Evolutionary conservation across 2,329 filamentous ascomycete genomes (phyloP).

Genomic region (Colletotrichum siamense): DNA sequence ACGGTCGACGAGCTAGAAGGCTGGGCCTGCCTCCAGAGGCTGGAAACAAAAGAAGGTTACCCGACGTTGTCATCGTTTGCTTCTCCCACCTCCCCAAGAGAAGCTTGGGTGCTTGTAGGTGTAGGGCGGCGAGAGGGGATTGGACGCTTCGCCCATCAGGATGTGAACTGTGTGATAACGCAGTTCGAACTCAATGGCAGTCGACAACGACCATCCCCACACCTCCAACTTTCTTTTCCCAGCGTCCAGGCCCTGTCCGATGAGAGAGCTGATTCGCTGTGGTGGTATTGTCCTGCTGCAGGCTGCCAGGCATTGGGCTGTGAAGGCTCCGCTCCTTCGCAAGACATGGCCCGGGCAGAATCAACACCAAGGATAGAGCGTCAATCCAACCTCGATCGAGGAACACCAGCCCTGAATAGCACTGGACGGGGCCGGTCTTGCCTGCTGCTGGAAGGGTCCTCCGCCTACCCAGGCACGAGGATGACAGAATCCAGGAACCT

Average conservation of each 20-base stretch:
- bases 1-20: neutral
- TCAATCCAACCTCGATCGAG: constrained; percentile 2
- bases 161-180: neutral
- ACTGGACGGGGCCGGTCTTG: neutral
- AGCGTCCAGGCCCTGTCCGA: neutral
- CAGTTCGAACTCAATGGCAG: constrained; percentile 6
- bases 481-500: neutral
- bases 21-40: neutral
- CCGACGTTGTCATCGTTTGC: constrained; percentile 2
- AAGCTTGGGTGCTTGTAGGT: constrained; percentile 5
- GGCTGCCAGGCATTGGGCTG: neutral
- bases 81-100: neutral
- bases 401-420: neutral
- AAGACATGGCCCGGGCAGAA: neutral
- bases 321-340: neutral
- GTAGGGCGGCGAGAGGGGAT: constrained; percentile 14
- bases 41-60: constrained; percentile 19
- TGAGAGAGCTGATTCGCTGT: neutral
- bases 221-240: neutral
- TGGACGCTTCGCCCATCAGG: neutral
- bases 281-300: constrained; percentile 1
- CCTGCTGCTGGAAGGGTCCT: neutral
- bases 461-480: neutral
- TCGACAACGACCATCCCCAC: neutral
- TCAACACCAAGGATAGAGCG: neutral